Evolutionary conservation across 495 filamentous ascomycete species (phyloP), one percentile per base, ranked within the genome.

Genomic region (Collariella sp.): DNA sequence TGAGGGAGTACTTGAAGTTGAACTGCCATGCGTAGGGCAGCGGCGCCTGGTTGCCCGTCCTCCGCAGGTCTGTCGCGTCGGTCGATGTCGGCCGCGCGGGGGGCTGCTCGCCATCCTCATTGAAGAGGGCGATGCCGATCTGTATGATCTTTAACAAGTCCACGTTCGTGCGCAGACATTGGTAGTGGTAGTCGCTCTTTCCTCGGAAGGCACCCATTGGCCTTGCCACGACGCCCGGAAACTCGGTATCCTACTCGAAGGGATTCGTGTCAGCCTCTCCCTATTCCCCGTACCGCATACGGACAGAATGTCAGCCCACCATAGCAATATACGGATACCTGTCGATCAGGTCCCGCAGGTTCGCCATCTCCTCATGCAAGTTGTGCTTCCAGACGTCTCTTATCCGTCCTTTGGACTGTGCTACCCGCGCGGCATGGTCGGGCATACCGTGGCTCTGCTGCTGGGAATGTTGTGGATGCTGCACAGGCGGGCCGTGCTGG

Each of bases 181-280:
- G 93, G 72, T 98, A 98, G 64, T 98, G 93, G 66, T 97, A 98
- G 61, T 95, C 90, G 39, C 89, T 91, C 74, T 96, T 97, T 23
- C 85, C 89, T 15, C 83, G 81, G 66, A 98, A 98, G 35, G 84
- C 78, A 13, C 93, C 93, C 77, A 98, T 96, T 4, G 93, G 93
- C 46, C 93, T 82, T 20, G 91, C 88, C 46, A 98, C 91, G 35
- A 98, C 88, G 29, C 93, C 93, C 4, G 93, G 93, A 62, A 98
- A 98, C 66, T 97, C 91, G 43, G 94, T 96, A 67, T 98, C 94
- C 91, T 97, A 65, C 43, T 29, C 2, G 10, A 20, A 22, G 18
- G 7, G 6, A 7, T 13, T 46, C 33, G 34, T 29, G 34, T 46
- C 16, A 41, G 43, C 34, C 36, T 20, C 10, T 6, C 29, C 2